Evolutionary conservation across 257 asterid species (phyloP).

Genomic region (Solanum okadae): DNA sequence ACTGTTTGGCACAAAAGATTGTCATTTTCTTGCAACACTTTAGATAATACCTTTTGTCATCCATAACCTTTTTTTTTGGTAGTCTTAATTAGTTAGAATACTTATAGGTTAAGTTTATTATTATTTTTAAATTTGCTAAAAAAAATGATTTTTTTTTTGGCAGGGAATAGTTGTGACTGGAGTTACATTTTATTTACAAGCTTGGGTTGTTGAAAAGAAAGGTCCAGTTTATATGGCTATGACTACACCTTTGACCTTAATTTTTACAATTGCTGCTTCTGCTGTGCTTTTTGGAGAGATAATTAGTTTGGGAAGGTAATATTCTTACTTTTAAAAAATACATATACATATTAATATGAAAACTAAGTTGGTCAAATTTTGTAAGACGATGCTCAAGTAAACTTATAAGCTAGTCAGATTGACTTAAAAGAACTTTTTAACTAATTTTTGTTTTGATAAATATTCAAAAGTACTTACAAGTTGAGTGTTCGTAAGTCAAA

Average conservation of each 20-base stretch:
- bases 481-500: neutral
- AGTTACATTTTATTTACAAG: constrained; percentile 63
- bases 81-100: neutral
- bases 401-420: neutral
- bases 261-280: constrained; percentile 52
- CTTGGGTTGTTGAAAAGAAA: constrained; percentile 81
- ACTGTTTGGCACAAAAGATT: neutral
- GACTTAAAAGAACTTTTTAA: neutral
- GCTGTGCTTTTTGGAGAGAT: constrained; percentile 60
- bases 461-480: neutral
- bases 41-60: neutral
- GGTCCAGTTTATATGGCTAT: constrained; percentile 78
- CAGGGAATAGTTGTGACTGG: constrained; percentile 90
- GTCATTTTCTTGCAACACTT: neutral
- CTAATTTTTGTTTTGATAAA: neutral
- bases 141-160: neutral
- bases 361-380: neutral
- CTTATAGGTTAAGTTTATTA: neutral
- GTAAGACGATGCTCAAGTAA: too few species aligned
- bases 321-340: neutral
- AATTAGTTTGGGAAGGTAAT: constrained; percentile 65
- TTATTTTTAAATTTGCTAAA: neutral
- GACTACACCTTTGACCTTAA: constrained; percentile 54
- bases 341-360: neutral
- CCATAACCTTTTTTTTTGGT: neutral